Evolutionary conservation across 2,329 filamentous ascomycete species (phyloP).

Genomic region (Diaporthe velutina): DNA sequence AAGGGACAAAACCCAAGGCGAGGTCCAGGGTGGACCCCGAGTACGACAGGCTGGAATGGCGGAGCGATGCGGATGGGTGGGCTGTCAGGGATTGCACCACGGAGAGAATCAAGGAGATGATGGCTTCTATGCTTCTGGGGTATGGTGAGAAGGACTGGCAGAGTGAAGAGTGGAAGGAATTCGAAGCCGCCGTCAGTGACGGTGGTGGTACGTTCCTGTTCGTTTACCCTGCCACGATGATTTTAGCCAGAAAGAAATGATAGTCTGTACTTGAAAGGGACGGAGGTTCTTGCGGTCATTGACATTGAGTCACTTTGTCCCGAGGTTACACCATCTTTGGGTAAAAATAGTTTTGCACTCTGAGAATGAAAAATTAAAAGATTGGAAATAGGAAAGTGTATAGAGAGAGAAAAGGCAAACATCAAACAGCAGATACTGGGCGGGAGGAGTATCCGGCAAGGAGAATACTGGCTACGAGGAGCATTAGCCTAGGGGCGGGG

Average conservation of each 20-base stretch:
- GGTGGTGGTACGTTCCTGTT: not conserved
- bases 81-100: not conserved
- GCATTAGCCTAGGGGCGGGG: too few relatives aligned
- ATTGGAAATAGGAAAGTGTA: too few relatives aligned
- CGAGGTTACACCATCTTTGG: too few relatives aligned
- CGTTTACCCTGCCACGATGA: not conserved
- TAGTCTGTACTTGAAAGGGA: too few relatives aligned
- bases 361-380: too few relatives aligned
- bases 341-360: too few relatives aligned
- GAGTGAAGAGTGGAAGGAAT: not conserved
- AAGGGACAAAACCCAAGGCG: not conserved
- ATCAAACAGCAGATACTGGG: too few relatives aligned
- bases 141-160: conserved; percentile 16
- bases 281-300: too few relatives aligned
- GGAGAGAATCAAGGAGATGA: not conserved
- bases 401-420: too few relatives aligned
- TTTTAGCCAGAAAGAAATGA: conserved; percentile 6
- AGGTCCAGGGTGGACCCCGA: not conserved
- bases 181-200: not conserved
- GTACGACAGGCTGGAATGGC: not conserved
- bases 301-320: too few relatives aligned
- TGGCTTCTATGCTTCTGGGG: not conserved
- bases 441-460: too few relatives aligned
- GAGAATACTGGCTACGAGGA: rapidly evolving
- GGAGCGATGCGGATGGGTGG: conserved; percentile 1